Conservation (phyloP, 176 grass and related monocot species). For the Paspalum vaginatum region DNA sequence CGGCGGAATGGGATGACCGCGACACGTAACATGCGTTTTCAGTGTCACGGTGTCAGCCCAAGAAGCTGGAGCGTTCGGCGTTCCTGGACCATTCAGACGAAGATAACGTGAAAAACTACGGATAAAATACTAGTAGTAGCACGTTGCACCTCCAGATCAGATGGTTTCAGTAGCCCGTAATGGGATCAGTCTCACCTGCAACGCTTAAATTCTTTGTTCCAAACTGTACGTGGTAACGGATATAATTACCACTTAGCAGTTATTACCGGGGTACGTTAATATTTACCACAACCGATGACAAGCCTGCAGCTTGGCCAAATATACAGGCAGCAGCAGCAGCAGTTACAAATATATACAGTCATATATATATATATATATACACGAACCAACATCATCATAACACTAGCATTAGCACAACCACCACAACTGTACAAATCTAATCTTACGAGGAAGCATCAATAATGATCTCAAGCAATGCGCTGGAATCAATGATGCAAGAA, state of each 20-base stretch:
- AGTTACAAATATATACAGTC: conserved; percentile 44
- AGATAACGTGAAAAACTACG: not conserved
- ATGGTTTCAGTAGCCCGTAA: not conserved
- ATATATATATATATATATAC: conserved; percentile 47
- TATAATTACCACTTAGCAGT: conserved; percentile 35
- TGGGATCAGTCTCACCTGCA: conserved; percentile 9
- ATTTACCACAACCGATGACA: conserved; percentile 34
- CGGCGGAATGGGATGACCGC: not conserved
- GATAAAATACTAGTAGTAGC: not conserved
- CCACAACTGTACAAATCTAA: conserved; percentile 61
- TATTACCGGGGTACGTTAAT: conserved; percentile 23
- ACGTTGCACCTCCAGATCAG: not conserved
- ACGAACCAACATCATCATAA: conserved; percentile 39
- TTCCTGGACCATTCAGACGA: conserved; percentile 20
- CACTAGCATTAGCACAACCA: conserved; percentile 45
- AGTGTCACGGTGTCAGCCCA: not conserved
- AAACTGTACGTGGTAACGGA: conserved; percentile 32
- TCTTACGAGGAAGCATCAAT: conserved; percentile 43
- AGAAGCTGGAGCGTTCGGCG: not conserved
- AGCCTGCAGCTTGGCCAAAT: conserved; percentile 40
- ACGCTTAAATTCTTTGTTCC: conserved; percentile 32
- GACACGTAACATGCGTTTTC: conserved; percentile 32
- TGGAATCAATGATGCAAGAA: conserved; percentile 51
- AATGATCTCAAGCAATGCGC: conserved; percentile 55
- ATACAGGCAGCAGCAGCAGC: conserved; percentile 32